Percentiles rank a stretch among this genome's conserved stretches.
These are phyloP conservation scores for Ambispora gerdemannii DNA, from an alignment of 192 early-diverging fungal species.

Conservation along the genomic window DNA sequence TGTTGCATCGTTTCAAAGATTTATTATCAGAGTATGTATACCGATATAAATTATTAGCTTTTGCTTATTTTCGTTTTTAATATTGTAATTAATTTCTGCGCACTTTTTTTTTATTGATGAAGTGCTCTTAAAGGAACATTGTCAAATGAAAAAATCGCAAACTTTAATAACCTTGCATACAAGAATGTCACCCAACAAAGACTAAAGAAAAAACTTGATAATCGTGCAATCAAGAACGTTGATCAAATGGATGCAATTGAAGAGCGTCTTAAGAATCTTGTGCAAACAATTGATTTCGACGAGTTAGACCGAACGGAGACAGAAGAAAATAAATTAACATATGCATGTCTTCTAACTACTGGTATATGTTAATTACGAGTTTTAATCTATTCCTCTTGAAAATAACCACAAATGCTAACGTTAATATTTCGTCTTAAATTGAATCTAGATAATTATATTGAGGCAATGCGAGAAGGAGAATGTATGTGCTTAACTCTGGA, in stretches of 20 bases:
- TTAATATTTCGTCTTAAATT: no score
- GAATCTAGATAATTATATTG: conserved; percentile 32
- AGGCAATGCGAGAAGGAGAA: conserved; percentile 40
- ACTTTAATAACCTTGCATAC: conserved; percentile 43
- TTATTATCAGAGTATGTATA: conserved; percentile 28
- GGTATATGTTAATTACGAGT: conserved; percentile 13
- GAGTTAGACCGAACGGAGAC: conserved; percentile 35
- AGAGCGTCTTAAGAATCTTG: conserved; percentile 33
- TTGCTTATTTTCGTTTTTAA: background rate
- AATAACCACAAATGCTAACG: background rate
- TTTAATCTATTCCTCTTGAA: background rate
- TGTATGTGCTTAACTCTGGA: conserved; percentile 46
- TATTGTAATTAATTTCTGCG: background rate
- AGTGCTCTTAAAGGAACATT: conserved; percentile 33
- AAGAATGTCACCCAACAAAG: conserved; percentile 38
- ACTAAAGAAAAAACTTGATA: conserved; percentile 39
- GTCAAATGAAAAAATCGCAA: conserved; percentile 42
- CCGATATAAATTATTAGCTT: background rate
- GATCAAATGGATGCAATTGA: conserved; percentile 39
- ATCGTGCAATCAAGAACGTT: conserved; percentile 38
- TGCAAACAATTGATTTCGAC: conserved; percentile 35
- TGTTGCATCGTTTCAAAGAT: conserved; percentile 10
- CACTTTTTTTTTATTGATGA: background rate
- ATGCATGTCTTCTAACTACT: conserved; percentile 40
- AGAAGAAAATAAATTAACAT: conserved; percentile 31